Evolutionary conservation across 202 grass and related monocot species (phyloP), one percentile per base, ranked within the genome.

Genomic region (Zoysia matrella): DNA sequence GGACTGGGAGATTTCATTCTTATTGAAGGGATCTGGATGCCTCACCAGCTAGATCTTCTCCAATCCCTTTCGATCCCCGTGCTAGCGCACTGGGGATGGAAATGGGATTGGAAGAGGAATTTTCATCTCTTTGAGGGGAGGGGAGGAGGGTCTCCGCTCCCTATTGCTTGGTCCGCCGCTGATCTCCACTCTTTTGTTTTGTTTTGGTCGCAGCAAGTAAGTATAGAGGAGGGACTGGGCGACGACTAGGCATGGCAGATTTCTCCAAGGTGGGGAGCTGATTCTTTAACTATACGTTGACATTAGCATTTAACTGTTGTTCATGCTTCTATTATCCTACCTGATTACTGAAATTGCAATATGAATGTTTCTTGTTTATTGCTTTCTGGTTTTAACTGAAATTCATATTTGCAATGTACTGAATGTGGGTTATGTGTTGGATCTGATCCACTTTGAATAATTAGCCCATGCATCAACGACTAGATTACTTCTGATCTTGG

Each of bases 231-330:
- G 72, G 48, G 16, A 69, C 45, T 12, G 52, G 36, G 44, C 57
- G 73, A 16, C 60, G 58, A 52, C 15, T 30, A 6, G 39, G 36
- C 51, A 87, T 87, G 86, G 86, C 74, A 52, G 86, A 83, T 67
- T 83, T 88, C 52, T 83, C 86, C 67, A 83, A 83, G 84, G 84
- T 88, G 47, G 12, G 60, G 40, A 3, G 51, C 8, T 45, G 45
- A 61, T 73, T 73, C 60, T 60, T 61, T 41, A 39, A 50, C 45
- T 57, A 47, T 15, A 16, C 8, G 62, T 18, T 36, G 8, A 5
- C 6, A 13, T 69, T 74, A 50, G 4, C 16, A 48, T 73, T 42
- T 52, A 36, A 11, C 48, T 61, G 58, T 67, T 62, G 36, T 30
- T 43, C 81, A 7, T 16, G 48, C 12, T 50, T 65, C 5, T 4